phyloP scores from a whole-genome alignment of 805 yeast genomes.

The Yarrowia sp. region DNA sequence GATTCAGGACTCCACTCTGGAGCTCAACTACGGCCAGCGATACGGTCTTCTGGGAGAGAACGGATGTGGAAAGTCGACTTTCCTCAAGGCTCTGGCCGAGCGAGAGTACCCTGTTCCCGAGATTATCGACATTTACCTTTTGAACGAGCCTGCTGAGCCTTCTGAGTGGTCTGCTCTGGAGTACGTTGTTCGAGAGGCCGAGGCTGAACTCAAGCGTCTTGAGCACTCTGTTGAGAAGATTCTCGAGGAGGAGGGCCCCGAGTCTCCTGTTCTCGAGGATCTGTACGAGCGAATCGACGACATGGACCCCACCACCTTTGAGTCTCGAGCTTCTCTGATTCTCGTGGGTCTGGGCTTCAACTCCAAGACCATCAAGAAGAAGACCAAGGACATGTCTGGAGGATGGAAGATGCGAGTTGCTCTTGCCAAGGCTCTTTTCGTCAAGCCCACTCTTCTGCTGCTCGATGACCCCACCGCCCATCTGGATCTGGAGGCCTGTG shows the following conservation, averaged over 20 bases:
- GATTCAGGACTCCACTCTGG: slow-evolving; percentile 86
- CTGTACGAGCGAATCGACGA: slow-evolving; percentile 92
- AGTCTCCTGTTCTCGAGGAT: slow-evolving; percentile 77
- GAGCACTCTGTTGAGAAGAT: slow-evolving; percentile 89
- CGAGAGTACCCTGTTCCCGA: slow-evolving; percentile 96
- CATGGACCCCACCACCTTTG: slow-evolving; percentile 95
- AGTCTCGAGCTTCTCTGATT: slow-evolving; percentile 92
- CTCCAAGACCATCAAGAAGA: slow-evolving; percentile 77
- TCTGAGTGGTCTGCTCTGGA: slow-evolving; percentile 88
- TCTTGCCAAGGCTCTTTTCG: slow-evolving; percentile 94
- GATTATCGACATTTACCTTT: slow-evolving; percentile 80
- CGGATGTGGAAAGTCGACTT: slow-evolving; percentile 98
- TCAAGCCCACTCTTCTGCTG: slow-evolving; percentile 89
- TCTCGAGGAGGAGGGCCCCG: slow-evolving; percentile 91
- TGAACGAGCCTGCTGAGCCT: slow-evolving; percentile 97
- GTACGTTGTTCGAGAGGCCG: slow-evolving; percentile 96
- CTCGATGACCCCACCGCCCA: slow-evolving; percentile 99
- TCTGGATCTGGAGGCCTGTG: slow-evolving; percentile 98
- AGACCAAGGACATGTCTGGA: slow-evolving; percentile 99
- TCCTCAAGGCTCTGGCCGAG: slow-evolving; percentile 88
- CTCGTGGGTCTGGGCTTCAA: slow-evolving; percentile 97
- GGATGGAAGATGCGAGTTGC: slow-evolving; percentile 99
- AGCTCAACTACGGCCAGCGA: slow-evolving; percentile 95
- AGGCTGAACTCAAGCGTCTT: slow-evolving; percentile 80
- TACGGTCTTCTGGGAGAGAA: slow-evolving; percentile 97